phyloP scores from a whole-genome alignment of 441 rosid species.

The Adansonia madagascariensis region DNA sequence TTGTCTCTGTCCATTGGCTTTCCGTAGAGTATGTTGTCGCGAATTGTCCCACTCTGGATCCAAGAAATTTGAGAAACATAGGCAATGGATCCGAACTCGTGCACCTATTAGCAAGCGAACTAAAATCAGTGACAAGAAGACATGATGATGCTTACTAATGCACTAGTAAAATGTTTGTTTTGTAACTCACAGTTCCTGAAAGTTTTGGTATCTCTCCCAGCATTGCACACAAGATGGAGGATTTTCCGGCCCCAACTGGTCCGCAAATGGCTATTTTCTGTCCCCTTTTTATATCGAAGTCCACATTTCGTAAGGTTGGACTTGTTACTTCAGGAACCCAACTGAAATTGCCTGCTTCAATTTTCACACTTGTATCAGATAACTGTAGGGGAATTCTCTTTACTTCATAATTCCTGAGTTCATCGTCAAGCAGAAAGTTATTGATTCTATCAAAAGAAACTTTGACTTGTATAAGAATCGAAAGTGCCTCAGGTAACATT shows the following conservation, averaged over 20 bases:
- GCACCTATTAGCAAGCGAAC: slow-evolving; percentile 47
- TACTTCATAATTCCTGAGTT: slow-evolving; percentile 48
- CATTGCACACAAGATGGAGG: slow-evolving; percentile 72
- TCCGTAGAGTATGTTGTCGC: slow-evolving; percentile 79
- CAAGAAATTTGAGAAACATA: slow-evolving; percentile 92
- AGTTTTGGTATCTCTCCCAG: slow-evolving; percentile 80
- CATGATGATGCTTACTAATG: neutral
- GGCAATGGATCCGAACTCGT: slow-evolving; percentile 63
- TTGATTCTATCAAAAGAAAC: slow-evolving; percentile 81
- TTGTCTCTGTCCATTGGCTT: slow-evolving; percentile 63
- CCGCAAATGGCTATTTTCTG: slow-evolving; percentile 85
- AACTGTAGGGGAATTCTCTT: slow-evolving; percentile 33
- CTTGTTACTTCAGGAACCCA: slow-evolving; percentile 62
- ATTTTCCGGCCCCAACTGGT: slow-evolving; percentile 86
- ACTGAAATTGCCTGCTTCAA: slow-evolving; percentile 68
- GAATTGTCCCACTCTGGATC: slow-evolving; percentile 90
- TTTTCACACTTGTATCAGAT: slow-evolving; percentile 41
- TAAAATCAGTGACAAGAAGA: slow-evolving; percentile 25
- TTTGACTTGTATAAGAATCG: slow-evolving; percentile 73
- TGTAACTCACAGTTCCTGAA: slow-evolving; percentile 72
- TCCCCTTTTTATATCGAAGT: slow-evolving; percentile 50
- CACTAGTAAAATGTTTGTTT: slow-evolving; percentile 28
- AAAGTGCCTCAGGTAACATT: slow-evolving; percentile 79
- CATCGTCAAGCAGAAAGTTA: slow-evolving; percentile 66
- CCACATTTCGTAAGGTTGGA: slow-evolving; percentile 51